Evolutionary conservation across 2,329 filamentous ascomycete genomes (phyloP).

Genomic region (Trichoderma sp.): DNA sequence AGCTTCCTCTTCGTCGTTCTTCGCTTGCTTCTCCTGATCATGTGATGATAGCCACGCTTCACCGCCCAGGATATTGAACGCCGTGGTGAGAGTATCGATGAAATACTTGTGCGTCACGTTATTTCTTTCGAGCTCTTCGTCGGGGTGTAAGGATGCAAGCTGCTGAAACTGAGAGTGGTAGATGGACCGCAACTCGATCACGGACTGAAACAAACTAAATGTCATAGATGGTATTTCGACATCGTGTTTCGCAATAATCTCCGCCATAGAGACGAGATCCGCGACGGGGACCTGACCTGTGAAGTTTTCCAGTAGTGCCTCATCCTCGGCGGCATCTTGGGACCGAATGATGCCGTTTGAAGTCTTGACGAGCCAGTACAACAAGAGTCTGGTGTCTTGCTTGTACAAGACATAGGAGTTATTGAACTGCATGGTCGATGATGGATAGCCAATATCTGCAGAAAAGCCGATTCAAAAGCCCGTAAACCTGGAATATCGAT

Average conservation of each 20-base stretch:
- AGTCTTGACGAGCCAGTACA: slow-evolving; percentile 43
- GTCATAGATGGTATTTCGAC: slow-evolving; percentile 37
- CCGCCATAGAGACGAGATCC: slow-evolving; percentile 40
- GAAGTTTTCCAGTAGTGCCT: slow-evolving; percentile 34
- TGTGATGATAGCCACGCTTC: slow-evolving; percentile 27
- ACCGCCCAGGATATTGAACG: slow-evolving; percentile 41
- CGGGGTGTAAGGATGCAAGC: slow-evolving; percentile 33
- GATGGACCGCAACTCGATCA: slow-evolving; percentile 39
- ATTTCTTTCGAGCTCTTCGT: slow-evolving; percentile 40
- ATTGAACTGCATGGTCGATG: slow-evolving; percentile 39
- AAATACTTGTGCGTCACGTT: slow-evolving; percentile 46
- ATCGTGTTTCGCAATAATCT: slow-evolving; percentile 42
- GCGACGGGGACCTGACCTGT: slow-evolving; percentile 41
- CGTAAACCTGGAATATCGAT: background rate
- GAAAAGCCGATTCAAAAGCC: background rate
- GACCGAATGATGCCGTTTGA: slow-evolving; percentile 40
- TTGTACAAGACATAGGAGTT: slow-evolving; percentile 44
- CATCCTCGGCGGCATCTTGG: slow-evolving; percentile 22
- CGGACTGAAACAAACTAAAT: slow-evolving; percentile 39
- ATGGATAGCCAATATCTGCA: background rate
- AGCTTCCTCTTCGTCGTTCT: slow-evolving; percentile 29
- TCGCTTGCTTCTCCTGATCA: slow-evolving; percentile 20
- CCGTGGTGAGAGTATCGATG: slow-evolving; percentile 42
- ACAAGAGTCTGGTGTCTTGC: slow-evolving; percentile 38
- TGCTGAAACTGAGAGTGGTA: slow-evolving; percentile 36